phyloP scores from a whole-genome alignment of 768 basidiomycete species.

The Leccinum rimulosum region DNA sequence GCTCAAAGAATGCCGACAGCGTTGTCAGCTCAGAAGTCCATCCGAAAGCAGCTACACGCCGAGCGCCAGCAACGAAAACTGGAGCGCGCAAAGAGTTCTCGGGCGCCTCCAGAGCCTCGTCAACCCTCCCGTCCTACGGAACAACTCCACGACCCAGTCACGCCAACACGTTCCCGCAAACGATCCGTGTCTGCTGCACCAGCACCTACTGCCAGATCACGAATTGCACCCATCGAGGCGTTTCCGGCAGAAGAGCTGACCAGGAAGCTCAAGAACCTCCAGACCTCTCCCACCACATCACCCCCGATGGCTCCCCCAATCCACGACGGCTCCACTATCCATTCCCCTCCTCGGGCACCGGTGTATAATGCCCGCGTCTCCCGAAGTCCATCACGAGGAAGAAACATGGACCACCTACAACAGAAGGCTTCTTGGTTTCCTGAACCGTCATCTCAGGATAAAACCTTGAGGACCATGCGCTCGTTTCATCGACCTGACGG shows the following conservation, averaged over 20 bases:
- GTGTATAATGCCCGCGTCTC: slow-evolving; percentile 15
- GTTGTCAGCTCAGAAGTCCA: slow-evolving; percentile 75
- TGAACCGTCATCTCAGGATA: slow-evolving; percentile 20
- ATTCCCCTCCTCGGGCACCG: slow-evolving; percentile 11
- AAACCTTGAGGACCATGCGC: slow-evolving; percentile 45
- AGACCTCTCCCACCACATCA: slow-evolving; percentile 28
- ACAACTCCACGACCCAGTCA: slow-evolving; percentile 31
- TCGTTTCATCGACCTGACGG: slow-evolving; percentile 58
- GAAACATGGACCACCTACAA: slow-evolving; percentile 17
- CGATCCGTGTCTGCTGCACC: slow-evolving; percentile 31
- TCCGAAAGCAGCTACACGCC: slow-evolving; percentile 67
- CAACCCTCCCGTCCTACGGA: slow-evolving; percentile 15
- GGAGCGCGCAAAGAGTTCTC: slow-evolving; percentile 39
- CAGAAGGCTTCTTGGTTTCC: slow-evolving; percentile 22
- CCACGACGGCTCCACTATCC: slow-evolving; percentile 10
- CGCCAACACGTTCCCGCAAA: slow-evolving; percentile 37
- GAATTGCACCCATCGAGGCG: slow-evolving; percentile 36
- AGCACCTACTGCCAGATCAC: slow-evolving; percentile 12
- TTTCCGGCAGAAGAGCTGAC: slow-evolving; percentile 61
- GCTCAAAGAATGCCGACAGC: slow-evolving; percentile 83
- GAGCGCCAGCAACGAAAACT: slow-evolving; percentile 59
- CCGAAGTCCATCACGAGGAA: slow-evolving; percentile 23
- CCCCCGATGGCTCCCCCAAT: slow-evolving; percentile 10
- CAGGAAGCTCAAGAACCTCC: slow-evolving; percentile 53
- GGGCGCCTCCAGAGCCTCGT: slow-evolving; percentile 19